Percentiles rank a stretch among this genome's conserved stretches.
These are phyloP conservation scores for Xerocomus potaroensis DNA, from an alignment of 768 basidiomycete genomes.

Conservation along the genomic window DNA sequence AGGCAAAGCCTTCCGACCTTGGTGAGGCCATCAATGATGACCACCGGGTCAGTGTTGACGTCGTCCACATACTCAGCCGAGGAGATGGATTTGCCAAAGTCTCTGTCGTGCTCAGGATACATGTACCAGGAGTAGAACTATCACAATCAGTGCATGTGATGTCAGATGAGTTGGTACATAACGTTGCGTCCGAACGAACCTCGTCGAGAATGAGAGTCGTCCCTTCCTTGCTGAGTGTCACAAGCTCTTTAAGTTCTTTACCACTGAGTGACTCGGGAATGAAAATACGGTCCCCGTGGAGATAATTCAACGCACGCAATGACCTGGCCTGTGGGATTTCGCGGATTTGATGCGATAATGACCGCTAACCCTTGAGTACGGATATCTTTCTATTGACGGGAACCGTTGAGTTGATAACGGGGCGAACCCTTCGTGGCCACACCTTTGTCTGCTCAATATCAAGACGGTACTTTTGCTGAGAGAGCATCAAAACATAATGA, in stretches of 20 bases:
- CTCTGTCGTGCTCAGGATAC: slow-evolving; percentile 73
- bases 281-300: slow-evolving; percentile 4
- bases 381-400: slow-evolving; percentile 60
- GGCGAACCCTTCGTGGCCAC: slow-evolving; percentile 1
- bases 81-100: slow-evolving; percentile 74
- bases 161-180: not conserved
- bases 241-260: slow-evolving; percentile 76
- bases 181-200: slow-evolving; percentile 34
- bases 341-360: slow-evolving; percentile 88
- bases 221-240: slow-evolving; percentile 64
- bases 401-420: not conserved
- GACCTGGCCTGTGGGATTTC: slow-evolving; percentile 94
- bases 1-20: slow-evolving; percentile 47
- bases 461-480: slow-evolving; percentile 62
- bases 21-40: slow-evolving; percentile 90
- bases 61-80: slow-evolving; percentile 83
- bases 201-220: slow-evolving; percentile 86
- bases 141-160: not conserved
- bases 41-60: slow-evolving; percentile 77
- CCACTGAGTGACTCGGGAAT: slow-evolving; percentile 43
- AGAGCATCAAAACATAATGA: slow-evolving; percentile 3
- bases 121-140: slow-evolving; percentile 97
- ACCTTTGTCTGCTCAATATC: slow-evolving; percentile 79
- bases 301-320: slow-evolving; percentile 43
- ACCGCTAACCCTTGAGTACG: slow-evolving; percentile 79